These are phyloP conservation scores for Hypoxylon cercidicola DNA, from an alignment of 495 filamentous ascomycete species.

Conservation along the genomic window DNA sequence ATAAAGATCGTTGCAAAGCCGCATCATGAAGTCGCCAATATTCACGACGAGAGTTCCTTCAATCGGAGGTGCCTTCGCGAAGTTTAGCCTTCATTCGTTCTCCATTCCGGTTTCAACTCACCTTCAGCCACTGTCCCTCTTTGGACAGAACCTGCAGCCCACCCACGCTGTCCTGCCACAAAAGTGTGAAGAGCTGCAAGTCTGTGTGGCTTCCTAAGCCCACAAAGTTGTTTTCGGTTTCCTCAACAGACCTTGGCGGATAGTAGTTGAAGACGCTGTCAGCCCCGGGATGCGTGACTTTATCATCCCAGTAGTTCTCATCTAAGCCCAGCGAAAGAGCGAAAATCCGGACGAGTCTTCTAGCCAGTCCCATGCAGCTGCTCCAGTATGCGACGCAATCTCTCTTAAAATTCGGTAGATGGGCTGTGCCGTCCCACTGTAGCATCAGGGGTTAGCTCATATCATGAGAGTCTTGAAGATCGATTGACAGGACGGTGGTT, in stretches of 20 bases:
- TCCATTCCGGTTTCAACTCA: constrained; percentile 23
- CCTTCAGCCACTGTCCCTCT: constrained; percentile 66
- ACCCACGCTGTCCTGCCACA: constrained; percentile 65
- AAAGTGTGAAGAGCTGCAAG: constrained; percentile 65
- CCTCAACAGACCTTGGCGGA: constrained; percentile 52
- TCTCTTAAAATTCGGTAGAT: constrained; percentile 60
- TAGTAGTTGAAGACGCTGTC: constrained; percentile 63
- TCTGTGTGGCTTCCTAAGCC: constrained; percentile 69
- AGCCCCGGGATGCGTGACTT: constrained; percentile 61
- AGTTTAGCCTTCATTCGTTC: constrained; percentile 10
- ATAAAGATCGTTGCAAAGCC: constrained; percentile 69
- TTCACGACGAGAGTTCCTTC: constrained; percentile 70
- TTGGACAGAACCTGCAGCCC: constrained; percentile 64
- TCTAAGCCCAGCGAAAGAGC: constrained; percentile 60
- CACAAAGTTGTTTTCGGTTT: constrained; percentile 48
- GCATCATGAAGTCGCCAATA: constrained; percentile 72
- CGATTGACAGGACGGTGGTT: no score
- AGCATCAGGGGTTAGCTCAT: constrained; percentile 5
- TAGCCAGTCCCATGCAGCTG: constrained; percentile 56
- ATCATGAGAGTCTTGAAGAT: neutral
- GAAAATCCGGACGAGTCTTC: constrained; percentile 60
- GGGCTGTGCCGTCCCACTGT: constrained; percentile 59
- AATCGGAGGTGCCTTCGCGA: constrained; percentile 55
- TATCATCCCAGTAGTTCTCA: constrained; percentile 62
- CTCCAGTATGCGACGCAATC: constrained; percentile 60